phyloP scores from a whole-genome alignment of 2,329 filamentous ascomycete genomes.

The Sordariomycetes sp. region DNA sequence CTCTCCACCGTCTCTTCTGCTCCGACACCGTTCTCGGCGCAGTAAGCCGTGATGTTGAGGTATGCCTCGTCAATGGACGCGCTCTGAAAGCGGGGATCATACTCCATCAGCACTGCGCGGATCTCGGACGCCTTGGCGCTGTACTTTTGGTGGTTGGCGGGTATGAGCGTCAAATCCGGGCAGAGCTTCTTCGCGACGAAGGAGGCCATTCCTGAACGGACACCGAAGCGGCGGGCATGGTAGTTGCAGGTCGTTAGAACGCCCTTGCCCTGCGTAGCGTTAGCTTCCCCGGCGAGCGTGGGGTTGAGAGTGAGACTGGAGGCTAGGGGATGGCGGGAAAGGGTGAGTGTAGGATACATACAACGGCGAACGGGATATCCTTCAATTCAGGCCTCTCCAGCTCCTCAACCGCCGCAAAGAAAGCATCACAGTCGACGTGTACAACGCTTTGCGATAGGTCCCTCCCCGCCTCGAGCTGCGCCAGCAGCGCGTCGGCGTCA shows the following conservation, averaged over 20 bases:
- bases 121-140: slow-evolving; percentile 81
- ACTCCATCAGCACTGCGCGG: slow-evolving; percentile 67
- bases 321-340: background rate
- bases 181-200: slow-evolving; percentile 95
- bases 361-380: slow-evolving; percentile 82
- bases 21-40: slow-evolving; percentile 50
- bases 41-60: slow-evolving; percentile 86
- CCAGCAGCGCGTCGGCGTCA: slow-evolving; percentile 68
- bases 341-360: slow-evolving; percentile 18
- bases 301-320: background rate
- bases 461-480: slow-evolving; percentile 62
- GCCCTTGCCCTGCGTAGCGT: slow-evolving; percentile 17
- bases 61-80: slow-evolving; percentile 96
- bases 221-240: slow-evolving; percentile 76
- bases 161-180: slow-evolving; percentile 68
- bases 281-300: background rate
- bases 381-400: slow-evolving; percentile 74
- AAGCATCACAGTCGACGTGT: slow-evolving; percentile 94
- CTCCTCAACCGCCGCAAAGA: slow-evolving; percentile 89
- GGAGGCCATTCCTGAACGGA: slow-evolving; percentile 86
- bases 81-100: slow-evolving; percentile 83
- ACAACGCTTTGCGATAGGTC: slow-evolving; percentile 78
- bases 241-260: slow-evolving; percentile 70
- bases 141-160: slow-evolving; percentile 84
- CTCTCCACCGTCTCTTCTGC: slow-evolving; percentile 65